Conservation (phyloP, 192 early-diverging fungal species). For the Umbelopsis vinacea region DNA sequence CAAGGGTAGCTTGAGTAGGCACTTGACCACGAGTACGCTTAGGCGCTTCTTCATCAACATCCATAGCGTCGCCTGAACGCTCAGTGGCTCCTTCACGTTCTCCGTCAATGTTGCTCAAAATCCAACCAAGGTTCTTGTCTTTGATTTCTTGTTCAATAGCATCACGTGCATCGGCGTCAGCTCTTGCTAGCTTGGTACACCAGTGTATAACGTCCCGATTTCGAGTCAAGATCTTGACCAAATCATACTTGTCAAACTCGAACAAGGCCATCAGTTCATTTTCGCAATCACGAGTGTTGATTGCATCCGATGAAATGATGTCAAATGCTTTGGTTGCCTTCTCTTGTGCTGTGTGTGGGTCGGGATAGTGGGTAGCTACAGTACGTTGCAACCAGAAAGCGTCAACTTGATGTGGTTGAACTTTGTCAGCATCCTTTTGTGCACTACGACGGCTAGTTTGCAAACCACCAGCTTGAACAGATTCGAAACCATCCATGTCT, state of each 20-base stretch:
- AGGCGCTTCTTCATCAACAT: conserved; percentile 54
- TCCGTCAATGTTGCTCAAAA: conserved; percentile 71
- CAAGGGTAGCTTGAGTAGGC: conserved; percentile 52
- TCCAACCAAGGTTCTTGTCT: conserved; percentile 66
- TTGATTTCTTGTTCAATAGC: conserved; percentile 72
- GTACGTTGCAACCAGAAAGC: conserved; percentile 97
- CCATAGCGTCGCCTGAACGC: conserved; percentile 72
- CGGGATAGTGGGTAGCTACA: conserved; percentile 80
- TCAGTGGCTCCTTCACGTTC: conserved; percentile 59
- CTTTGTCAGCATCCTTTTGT: conserved; percentile 42
- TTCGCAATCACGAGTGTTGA: conserved; percentile 84
- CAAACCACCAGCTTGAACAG: conserved; percentile 41
- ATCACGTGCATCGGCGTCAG: conserved; percentile 60
- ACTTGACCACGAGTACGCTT: conserved; percentile 31
- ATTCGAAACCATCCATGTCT: conserved; percentile 59
- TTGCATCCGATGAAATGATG: conserved; percentile 67
- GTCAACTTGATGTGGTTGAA: conserved; percentile 85
- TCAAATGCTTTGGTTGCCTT: conserved; percentile 81
- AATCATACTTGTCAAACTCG: conserved; percentile 95
- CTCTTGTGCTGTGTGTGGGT: conserved; percentile 85
- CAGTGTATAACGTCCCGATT: conserved; percentile 91
- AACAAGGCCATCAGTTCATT: conserved; percentile 96
- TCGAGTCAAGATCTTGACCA: conserved; percentile 86
- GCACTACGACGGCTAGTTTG: conserved; percentile 45
- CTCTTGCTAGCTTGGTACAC: conserved; percentile 86